Conservation (phyloP, 2,329 filamentous ascomycete species). For the Tolypocladium inflatum region DNA sequence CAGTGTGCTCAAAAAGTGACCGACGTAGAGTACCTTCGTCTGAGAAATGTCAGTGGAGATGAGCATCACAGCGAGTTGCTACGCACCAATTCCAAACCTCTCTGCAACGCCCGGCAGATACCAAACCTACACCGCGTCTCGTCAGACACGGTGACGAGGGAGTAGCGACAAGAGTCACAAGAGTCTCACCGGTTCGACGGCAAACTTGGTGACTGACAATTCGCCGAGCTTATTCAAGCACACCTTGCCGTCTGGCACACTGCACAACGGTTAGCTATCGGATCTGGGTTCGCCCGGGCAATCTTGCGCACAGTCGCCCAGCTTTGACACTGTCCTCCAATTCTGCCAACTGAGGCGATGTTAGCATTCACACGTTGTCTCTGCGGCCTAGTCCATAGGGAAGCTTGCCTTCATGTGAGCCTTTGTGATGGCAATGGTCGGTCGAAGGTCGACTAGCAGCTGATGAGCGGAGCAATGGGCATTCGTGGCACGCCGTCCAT, state of each 20-base stretch:
- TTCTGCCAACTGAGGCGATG: conserved; percentile 58
- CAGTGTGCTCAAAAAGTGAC: conserved; percentile 88
- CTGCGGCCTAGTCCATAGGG: too few species aligned
- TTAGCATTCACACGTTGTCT: background rate
- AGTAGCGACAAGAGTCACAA: conserved; percentile 14
- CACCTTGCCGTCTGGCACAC: conserved; percentile 73
- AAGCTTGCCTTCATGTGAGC: conserved; percentile 71
- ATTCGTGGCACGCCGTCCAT: conserved; percentile 7
- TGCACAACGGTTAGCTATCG: conserved; percentile 12
- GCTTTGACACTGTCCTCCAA: conserved; percentile 77
- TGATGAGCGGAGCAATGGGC: conserved; percentile 3
- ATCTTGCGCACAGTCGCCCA: conserved; percentile 54
- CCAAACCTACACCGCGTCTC: conserved; percentile 45
- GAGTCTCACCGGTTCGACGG: conserved; percentile 74
- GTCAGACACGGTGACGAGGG: background rate
- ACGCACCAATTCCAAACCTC: conserved; percentile 75
- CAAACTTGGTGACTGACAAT: conserved; percentile 89
- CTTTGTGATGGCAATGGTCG: conserved; percentile 84
- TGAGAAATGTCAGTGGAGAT: conserved; percentile 20
- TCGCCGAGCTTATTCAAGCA: conserved; percentile 81
- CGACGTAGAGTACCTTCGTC: conserved; percentile 82
- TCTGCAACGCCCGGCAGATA: conserved; percentile 82
- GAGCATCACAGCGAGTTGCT: background rate
- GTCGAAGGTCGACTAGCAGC: conserved; percentile 63
- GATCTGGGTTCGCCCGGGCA: background rate